Base-by-base conservation (phyloP, 257 asterid genomes). In the Fraxinus excelsior region DNA sequence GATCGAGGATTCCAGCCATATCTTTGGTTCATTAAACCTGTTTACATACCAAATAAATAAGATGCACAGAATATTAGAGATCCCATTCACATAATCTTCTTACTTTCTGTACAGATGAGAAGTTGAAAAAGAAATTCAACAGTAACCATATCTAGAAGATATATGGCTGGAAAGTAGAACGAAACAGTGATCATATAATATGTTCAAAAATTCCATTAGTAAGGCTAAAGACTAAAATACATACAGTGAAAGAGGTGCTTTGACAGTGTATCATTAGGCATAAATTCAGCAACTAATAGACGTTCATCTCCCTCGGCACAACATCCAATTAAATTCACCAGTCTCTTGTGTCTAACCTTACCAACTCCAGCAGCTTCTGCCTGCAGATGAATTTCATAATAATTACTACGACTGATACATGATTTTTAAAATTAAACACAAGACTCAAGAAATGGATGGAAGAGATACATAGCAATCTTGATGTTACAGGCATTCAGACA, bases 291-390 rank as follows among this genome's bases (percentile, higher is more conserved):
- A 32, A 94, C 97, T 79, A 94, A 84, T 74, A 94, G 84, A 29
- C 98, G 97, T 78, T 94, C 98, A 76, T 94, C 98, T 86, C 97
- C 98, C 90, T 92, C 97, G 7, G 97, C 96, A 81, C 98, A 94
- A 71, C 97, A 92, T 66, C 98, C 98, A 49, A 94, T 88, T 73
- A 94, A 89, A 80, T 94, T 94, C 80, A 91, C 98, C 86, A 94
- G 79, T 87, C 90, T 92, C 86, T 88, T 91, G 77, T 94, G 97
- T 70, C 98, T 90, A 80, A 92, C 92, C 85, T 91, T 91, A 74
- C 98, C 98, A 81, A 94, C 97, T 79, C 92, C 97, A 79, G 98
- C 90, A 77, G 98, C 97, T 81, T 94, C 98, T 44, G 86, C 92
- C 98, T 94, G 90, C 72, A 84, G 11, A 66, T 32, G 40, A 76